These are phyloP conservation scores for Stentor roeselii DNA, from an alignment of 73 alveolate species.

Conservation along the genomic window DNA sequence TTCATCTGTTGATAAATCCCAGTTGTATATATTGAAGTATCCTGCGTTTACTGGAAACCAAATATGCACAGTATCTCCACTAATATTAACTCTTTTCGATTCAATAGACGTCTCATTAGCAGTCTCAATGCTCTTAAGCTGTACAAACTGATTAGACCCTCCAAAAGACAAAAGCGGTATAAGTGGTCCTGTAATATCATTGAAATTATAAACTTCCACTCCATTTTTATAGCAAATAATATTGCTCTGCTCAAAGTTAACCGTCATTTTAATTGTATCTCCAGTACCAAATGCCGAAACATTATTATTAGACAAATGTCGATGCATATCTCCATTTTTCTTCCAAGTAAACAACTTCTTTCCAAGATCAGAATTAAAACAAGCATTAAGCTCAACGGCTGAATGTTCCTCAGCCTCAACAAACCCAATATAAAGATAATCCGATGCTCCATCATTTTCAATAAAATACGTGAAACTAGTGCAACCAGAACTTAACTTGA, in stretches of 20 bases:
- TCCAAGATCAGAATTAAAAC: not conserved
- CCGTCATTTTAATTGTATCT: not conserved
- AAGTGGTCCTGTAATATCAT: not conserved
- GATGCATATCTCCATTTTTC: not conserved
- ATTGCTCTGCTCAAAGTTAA: not conserved
- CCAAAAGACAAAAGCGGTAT: slow-evolving; percentile 6
- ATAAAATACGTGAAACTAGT: not conserved
- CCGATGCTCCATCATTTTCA: not conserved
- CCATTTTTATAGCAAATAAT: not conserved
- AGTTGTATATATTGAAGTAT: not conserved
- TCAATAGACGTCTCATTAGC: not conserved
- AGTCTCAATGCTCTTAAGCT: not conserved
- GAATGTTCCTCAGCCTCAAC: not conserved
- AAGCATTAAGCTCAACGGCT: not conserved
- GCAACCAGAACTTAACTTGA: not conserved
- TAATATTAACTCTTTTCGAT: not conserved
- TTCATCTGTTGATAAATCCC: slow-evolving; percentile 1
- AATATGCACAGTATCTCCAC: not conserved
- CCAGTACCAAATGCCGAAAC: not conserved
- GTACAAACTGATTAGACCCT: slow-evolving; percentile 1
- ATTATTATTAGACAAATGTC: not conserved
- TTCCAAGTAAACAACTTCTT: slow-evolving; percentile 11
- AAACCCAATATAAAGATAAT: slow-evolving; percentile 20
- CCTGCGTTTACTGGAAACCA: slow-evolving; percentile 23
- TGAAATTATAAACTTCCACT: not conserved